Evolutionary conservation across 148 eudicot species (phyloP).

Genomic region (Chenopodium formosanum): DNA sequence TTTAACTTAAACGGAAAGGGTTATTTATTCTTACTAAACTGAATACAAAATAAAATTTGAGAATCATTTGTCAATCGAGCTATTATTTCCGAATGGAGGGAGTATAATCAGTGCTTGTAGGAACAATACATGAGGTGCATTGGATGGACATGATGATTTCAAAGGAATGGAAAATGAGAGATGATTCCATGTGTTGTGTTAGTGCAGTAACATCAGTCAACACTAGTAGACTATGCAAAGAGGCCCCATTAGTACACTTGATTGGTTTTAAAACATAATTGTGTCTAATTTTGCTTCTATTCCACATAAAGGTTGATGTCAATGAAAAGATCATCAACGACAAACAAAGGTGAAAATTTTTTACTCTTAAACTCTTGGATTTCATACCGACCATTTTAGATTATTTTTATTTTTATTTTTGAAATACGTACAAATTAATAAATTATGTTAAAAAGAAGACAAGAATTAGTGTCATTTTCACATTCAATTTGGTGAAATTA

Average conservation of each 20-base stretch:
- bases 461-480: not conserved
- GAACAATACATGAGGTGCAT: not conserved
- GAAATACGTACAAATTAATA: not conserved
- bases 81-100: too few species aligned
- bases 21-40: too few species aligned
- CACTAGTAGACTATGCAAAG: not conserved
- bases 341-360: too few species aligned
- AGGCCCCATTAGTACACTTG: slow-evolving; percentile 5
- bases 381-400: not conserved
- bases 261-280: slow-evolving; percentile 4
- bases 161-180: slow-evolving; percentile 7
- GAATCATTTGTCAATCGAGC: too few species aligned
- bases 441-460: not conserved
- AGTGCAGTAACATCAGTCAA: slow-evolving; percentile 23
- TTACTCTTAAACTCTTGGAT: not conserved
- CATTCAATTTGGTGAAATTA: not conserved
- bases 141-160: slow-evolving; percentile 6
- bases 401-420: too few species aligned
- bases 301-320: not conserved
- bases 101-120: too few species aligned
- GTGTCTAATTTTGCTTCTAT: slow-evolving; percentile 9
- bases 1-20: too few species aligned
- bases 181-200: not conserved
- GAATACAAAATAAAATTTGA: too few species aligned
- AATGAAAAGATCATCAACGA: not conserved